Evolutionary conservation across 768 basidiomycete genomes (phyloP), one percentile per base, ranked within the genome.

Genomic region (Sistotremastrum niveocremeum): DNA sequence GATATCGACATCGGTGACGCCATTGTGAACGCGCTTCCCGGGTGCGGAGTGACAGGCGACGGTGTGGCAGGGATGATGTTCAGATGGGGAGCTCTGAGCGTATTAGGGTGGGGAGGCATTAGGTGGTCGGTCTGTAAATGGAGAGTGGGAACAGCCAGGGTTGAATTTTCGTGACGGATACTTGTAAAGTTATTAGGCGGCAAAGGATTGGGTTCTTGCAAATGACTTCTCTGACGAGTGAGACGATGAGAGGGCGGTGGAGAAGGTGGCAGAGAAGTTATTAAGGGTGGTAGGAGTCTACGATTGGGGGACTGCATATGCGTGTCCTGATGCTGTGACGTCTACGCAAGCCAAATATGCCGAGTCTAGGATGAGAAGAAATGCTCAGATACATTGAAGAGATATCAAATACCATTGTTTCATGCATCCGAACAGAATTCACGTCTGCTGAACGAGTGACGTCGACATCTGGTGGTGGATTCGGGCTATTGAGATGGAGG

Each of bases 401-500:
- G 20, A 40, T 6, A 29, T 9, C 33, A 40, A 31, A 12, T n/a
- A 8, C 36, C 3, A 40, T 33, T 34, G 42, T 29, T 42, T 36
- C 35, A 45, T 44, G 9, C 41, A 38, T 47, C 60, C 70, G 45
- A 46, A 77, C 76, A 72, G 79, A 66, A 41, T 51, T 50, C 38
- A 60, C 70, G 53, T 78, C 77, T 34, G 46, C 46, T 36, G 49
- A 52, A 35, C 40, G 40, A 42, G 54, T 51, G 36, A 44, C 48
- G 39, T 39, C 45, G 7, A 46, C 51, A 10, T 46, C 50, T 12
- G 44, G 37, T 11, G 44, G 37, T 39, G 36, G 30, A 33, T 62
- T 53, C 39, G 75, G 73, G 50, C 75, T 75, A 45, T 73, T 71
- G 20, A 86, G 80, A n/a, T 72, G 69, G 49, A 86, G 68, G 41